A percentile compares a stretch with the other conserved stretches of the same genome.
phyloP scores from a whole-genome alignment of 2,329 filamentous ascomycete species.

The Tolypocladium album region DNA sequence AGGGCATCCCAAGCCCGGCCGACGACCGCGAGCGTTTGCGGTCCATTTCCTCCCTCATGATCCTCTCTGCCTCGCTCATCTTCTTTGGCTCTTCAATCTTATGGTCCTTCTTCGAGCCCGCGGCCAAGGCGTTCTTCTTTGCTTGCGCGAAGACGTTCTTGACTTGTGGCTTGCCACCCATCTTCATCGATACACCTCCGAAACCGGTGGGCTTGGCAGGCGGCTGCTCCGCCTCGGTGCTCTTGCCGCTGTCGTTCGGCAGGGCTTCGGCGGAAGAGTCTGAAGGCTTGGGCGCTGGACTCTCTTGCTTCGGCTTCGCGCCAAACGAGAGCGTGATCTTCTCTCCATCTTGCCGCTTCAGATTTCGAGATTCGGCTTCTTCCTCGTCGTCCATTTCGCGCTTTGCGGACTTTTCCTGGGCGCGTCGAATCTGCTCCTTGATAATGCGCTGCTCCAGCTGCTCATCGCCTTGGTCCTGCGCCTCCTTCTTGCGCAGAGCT shows the following conservation, averaged over 20 bases:
- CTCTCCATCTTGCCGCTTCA: slow-evolving; percentile 59
- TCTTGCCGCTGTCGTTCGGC: slow-evolving; percentile 4
- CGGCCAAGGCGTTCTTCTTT: slow-evolving; percentile 58
- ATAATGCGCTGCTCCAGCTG: slow-evolving; percentile 78
- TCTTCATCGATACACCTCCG: slow-evolving; percentile 50
- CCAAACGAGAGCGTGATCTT: slow-evolving; percentile 66
- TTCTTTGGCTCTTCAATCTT: slow-evolving; percentile 59
- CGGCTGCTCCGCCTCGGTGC: slow-evolving; percentile 7
- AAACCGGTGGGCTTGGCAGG: slow-evolving; percentile 20
- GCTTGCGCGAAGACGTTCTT: slow-evolving; percentile 66
- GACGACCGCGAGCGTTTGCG: slow-evolving; percentile 48
- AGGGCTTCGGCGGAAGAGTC: slow-evolving; percentile 10
- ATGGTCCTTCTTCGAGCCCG: slow-evolving; percentile 48
- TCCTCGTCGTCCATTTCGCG: slow-evolving; percentile 28
- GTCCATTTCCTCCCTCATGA: slow-evolving; percentile 80
- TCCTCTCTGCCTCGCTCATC: slow-evolving; percentile 79
- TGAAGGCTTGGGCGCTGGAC: background rate
- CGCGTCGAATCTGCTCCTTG: slow-evolving; percentile 70
- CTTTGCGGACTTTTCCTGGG: slow-evolving; percentile 41
- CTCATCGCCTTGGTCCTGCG: slow-evolving; percentile 83
- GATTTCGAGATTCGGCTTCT: slow-evolving; percentile 29
- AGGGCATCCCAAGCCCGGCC: slow-evolving; percentile 32
- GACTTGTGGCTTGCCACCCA: slow-evolving; percentile 50
- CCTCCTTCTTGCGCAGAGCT: slow-evolving; percentile 70
- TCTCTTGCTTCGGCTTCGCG: slow-evolving; percentile 21